A percentile compares a stretch with the other conserved stretches of the same genome.
Conservation (phyloP, 2,329 filamentous ascomycete species). For the Sporothrix pseudoabietina region DNA sequence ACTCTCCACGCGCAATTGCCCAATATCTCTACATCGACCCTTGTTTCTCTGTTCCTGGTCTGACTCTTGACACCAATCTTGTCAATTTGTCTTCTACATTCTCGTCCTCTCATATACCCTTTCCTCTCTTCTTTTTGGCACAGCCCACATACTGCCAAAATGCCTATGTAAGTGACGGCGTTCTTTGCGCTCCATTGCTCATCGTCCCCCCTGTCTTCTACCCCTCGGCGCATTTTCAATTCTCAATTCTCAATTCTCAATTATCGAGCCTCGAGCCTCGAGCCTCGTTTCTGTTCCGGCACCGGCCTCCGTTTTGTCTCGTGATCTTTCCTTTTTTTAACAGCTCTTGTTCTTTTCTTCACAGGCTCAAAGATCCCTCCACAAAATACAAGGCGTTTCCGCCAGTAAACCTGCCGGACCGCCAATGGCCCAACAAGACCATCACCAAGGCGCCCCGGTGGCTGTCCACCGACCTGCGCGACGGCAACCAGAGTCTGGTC, state of each 20-base stretch:
- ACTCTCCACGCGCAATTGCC: constrained; percentile 8
- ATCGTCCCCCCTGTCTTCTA: background rate
- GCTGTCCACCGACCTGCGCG: constrained; percentile 84
- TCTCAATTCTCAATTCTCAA: background rate
- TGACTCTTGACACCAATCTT: background rate
- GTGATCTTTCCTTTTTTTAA: background rate
- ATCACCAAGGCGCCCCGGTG: constrained; percentile 85
- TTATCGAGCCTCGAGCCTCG: background rate
- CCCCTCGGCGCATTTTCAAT: constrained; percentile 18
- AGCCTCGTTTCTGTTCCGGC: background rate
- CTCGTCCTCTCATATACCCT: background rate
- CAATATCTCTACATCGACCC: background rate
- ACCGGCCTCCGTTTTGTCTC: background rate
- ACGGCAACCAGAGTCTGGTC: constrained; percentile 91
- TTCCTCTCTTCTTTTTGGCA: constrained; percentile 7
- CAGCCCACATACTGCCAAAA: constrained; percentile 24
- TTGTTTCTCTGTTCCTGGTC: background rate
- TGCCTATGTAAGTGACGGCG: constrained; percentile 28
- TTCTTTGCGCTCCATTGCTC: background rate
- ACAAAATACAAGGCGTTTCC: constrained; percentile 75
- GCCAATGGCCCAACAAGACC: constrained; percentile 81
- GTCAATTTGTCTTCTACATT: constrained; percentile 11
- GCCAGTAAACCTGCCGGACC: constrained; percentile 66
- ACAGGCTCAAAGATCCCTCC: constrained; percentile 72
- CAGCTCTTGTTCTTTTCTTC: background rate